Percentiles rank a stretch among this genome's conserved stretches.
Conservation (phyloP, 805 yeast species). For the Nakazawaea siamensis region DNA sequence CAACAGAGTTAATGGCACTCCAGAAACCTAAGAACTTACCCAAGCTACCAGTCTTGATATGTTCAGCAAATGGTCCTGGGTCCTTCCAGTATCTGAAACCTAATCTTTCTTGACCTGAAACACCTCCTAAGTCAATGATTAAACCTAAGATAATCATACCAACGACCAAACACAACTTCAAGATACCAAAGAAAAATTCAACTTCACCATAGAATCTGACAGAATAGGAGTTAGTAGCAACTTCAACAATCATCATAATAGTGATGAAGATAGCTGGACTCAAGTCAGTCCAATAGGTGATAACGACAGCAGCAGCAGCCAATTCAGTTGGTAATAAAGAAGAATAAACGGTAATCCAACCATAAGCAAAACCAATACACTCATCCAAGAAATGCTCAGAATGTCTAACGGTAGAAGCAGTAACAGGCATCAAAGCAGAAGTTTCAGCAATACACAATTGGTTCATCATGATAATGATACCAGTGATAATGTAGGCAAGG, state of each 20-base stretch:
- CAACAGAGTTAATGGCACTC: slow-evolving; percentile 44
- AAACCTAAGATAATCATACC: slow-evolving; percentile 38
- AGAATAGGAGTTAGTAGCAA: slow-evolving; percentile 28
- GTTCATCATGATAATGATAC: slow-evolving; percentile 23
- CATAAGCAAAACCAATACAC: slow-evolving; percentile 26
- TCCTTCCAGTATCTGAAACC: slow-evolving; percentile 27
- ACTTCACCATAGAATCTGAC: slow-evolving; percentile 39
- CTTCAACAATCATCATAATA: slow-evolving; percentile 27
- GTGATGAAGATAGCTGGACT: slow-evolving; percentile 39
- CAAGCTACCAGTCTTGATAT: slow-evolving; percentile 20
- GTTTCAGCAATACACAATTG: slow-evolving; percentile 28
- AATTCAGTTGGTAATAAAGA: slow-evolving; percentile 43
- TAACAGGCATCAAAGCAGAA: slow-evolving; percentile 28
- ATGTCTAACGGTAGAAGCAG: slow-evolving; percentile 28
- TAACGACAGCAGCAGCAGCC: slow-evolving; percentile 37
- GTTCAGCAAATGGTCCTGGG: slow-evolving; percentile 23
- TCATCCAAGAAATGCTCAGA: slow-evolving; percentile 30
- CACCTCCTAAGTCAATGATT: slow-evolving; percentile 43
- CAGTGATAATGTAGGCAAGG: slow-evolving; percentile 25
- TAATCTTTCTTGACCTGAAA: slow-evolving; percentile 26
- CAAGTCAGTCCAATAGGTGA: slow-evolving; percentile 36
- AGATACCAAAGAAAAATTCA: slow-evolving; percentile 34
- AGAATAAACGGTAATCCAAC: slow-evolving; percentile 32
- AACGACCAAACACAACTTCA: slow-evolving; percentile 35
- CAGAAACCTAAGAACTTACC: slow-evolving; percentile 21